Base-by-base conservation (phyloP, 2,329 filamentous ascomycete genomes). In the Delphinella strobiligena region DNA sequence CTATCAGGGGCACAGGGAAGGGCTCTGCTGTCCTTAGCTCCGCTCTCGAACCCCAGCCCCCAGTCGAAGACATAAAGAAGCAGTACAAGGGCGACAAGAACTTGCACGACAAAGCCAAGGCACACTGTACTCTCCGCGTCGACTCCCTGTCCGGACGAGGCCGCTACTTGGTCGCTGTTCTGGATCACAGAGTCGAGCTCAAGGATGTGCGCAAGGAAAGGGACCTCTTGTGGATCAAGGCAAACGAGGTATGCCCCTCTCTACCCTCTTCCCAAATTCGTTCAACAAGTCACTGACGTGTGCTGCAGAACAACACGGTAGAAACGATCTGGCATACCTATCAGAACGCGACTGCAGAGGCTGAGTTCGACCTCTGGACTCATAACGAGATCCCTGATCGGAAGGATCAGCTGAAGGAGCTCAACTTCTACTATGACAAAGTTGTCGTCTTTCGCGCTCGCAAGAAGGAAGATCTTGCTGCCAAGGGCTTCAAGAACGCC, bases 81-180 rank as follows among this genome's bases (percentile, higher is more conserved):
- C 18, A 37, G 12, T 19, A 34, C 19, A 38, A 42, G 24, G 34
- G 31, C 12, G 42, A 51, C 45, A 45, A 45, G 18, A 38, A 39
- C 27, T 45, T 56, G 17, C 54, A 58, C 49, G 15, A 40, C 12
- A 46, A 45, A 18, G 47, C 45, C 16, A n/a, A n/a, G n/a, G n/a
- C n/a, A n/a, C n/a, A n/a, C n/a, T n/a, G n/a, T n/a, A n/a, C n/a
- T n/a, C n/a, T n/a, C n/a, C n/a, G n/a, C n/a, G n/a, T 29, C 38
- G 12, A 22, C 34, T 31, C 33, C 51, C 33, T 47, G 48, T 22
- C 51, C 54, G 1, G 37, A 41, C 14, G 41, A 53, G 7, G 38
- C 52, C n/a, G 39, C 47, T 60, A 59, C 49, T 58, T 53, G 54
- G 54, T 58, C 38, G 55, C 48, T 10, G 50, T 60, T 4, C 43